Evolutionary conservation across 2,329 filamentous ascomycete species (phyloP).

Genomic region (Microcyclosporella mali): DNA sequence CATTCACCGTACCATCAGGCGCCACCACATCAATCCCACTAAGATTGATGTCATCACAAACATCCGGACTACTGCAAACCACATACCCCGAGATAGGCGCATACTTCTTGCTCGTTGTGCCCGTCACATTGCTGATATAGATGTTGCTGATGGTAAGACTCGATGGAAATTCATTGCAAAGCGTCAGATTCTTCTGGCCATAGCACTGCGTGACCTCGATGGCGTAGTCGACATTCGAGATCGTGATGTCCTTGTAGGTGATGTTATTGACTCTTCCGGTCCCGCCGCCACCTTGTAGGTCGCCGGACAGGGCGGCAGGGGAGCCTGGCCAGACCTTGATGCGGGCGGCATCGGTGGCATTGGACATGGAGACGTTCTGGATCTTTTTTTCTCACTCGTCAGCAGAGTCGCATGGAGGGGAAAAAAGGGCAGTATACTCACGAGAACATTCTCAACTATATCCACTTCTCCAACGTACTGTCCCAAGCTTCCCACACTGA

Average conservation of each 20-base stretch:
- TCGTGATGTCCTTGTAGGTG: constrained; percentile 57
- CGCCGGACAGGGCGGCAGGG: constrained; percentile 49
- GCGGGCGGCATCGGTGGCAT: constrained; percentile 55
- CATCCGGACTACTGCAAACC: constrained; percentile 41
- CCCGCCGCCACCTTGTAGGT: constrained; percentile 61
- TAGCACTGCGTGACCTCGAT: constrained; percentile 63
- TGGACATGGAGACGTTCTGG: constrained; percentile 35
- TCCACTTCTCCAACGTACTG: constrained; percentile 60
- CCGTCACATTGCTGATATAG: constrained; percentile 40
- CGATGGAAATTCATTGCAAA: constrained; percentile 55
- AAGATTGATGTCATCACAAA: constrained; percentile 46
- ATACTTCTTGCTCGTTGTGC: constrained; percentile 43
- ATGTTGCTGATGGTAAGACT: constrained; percentile 52
- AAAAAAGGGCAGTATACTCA: constrained; percentile 27
- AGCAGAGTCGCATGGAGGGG: constrained; percentile 46
- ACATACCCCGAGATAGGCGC: constrained; percentile 39
- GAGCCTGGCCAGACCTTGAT: constrained; percentile 69
- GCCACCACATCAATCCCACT: constrained; percentile 24
- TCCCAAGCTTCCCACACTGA: constrained; percentile 65
- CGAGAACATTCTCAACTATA: constrained; percentile 63
- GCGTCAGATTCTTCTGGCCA: constrained; percentile 55
- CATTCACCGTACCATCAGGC: constrained; percentile 23
- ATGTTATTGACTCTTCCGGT: constrained; percentile 58
- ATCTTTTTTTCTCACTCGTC: constrained; percentile 34
- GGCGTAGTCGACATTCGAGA: constrained; percentile 59